These are phyloP conservation scores for Stemphylium lycopersici DNA, from an alignment of 2,329 filamentous ascomycete genomes.

Conservation along the genomic window DNA sequence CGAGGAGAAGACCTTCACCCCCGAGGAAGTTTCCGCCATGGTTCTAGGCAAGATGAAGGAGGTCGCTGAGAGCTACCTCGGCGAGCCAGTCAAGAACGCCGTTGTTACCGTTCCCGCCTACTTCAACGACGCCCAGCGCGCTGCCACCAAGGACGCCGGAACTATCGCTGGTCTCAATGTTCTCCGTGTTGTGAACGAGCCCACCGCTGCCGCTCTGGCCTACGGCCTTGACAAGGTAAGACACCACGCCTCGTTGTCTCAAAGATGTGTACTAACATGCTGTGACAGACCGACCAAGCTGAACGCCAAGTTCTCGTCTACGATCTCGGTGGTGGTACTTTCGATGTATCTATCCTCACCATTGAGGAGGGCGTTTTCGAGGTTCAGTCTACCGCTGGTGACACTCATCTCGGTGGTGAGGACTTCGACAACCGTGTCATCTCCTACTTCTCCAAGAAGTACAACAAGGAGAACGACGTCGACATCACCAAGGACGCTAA, in stretches of 20 bases:
- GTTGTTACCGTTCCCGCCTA: conserved; percentile 96
- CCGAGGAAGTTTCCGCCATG: conserved; percentile 82
- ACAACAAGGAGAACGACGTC: conserved; percentile 97
- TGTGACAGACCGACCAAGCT: conserved; percentile 38
- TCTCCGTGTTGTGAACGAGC: conserved; percentile 95
- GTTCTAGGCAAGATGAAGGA: conserved; percentile 74
- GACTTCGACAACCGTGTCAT: conserved; percentile 99
- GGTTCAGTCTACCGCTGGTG: conserved; percentile 92
- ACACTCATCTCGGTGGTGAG: conserved; percentile 96
- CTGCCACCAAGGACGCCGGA: conserved; percentile 95
- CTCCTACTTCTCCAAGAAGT: conserved; percentile 92
- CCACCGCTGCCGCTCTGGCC: conserved; percentile 91
- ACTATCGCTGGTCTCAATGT: conserved; percentile 91
- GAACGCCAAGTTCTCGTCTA: conserved; percentile 52
- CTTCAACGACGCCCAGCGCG: conserved; percentile 98
- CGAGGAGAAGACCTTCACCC: conserved; percentile 73
- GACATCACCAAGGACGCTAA: conserved; percentile 94
- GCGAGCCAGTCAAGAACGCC: conserved; percentile 83
- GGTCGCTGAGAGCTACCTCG: conserved; percentile 77
- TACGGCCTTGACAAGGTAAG: conserved; percentile 70
- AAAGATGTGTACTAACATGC: neutral
- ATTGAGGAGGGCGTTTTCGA: conserved; percentile 94
- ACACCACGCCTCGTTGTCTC: neutral
- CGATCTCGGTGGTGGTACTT: conserved; percentile 53
- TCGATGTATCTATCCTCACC: conserved; percentile 70